Conservation (phyloP, 169 alveolate genomes). For the Babesia gibsoni region DNA sequence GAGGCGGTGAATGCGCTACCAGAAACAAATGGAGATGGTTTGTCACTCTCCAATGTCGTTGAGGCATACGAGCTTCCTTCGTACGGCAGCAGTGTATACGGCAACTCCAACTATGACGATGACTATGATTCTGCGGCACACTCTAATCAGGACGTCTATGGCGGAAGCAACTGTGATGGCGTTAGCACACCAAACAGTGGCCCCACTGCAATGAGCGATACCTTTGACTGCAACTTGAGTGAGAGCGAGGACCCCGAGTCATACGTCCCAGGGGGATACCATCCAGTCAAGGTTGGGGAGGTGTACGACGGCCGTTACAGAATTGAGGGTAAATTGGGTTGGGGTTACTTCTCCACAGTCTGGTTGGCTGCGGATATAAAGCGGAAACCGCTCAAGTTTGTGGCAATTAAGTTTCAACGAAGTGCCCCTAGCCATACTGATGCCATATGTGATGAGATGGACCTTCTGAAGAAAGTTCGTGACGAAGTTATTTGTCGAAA, state of each 20-base stretch:
- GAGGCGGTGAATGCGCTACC: too few species aligned
- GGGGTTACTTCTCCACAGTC: constrained; percentile 99
- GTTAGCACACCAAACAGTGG: too few species aligned
- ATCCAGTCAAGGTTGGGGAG: constrained; percentile 94
- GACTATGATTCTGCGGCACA: not conserved
- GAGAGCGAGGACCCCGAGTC: constrained; percentile 53
- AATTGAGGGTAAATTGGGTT: constrained; percentile 96
- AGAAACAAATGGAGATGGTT: too few species aligned
- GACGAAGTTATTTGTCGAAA: constrained; percentile 68
- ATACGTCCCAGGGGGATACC: constrained; percentile 87
- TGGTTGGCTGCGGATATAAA: constrained; percentile 96
- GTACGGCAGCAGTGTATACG: not conserved
- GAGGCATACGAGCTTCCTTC: too few species aligned
- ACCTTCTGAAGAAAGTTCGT: constrained; percentile 86
- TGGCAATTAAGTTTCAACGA: constrained; percentile 96
- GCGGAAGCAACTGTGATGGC: not conserved
- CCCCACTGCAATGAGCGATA: too few species aligned
- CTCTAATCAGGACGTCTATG: not conserved
- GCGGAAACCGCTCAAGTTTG: constrained; percentile 84
- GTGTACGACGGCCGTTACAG: constrained; percentile 89
- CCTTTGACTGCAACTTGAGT: constrained; percentile 33
- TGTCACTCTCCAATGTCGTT: too few species aligned
- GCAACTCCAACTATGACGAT: not conserved
- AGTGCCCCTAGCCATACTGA: constrained; percentile 94
- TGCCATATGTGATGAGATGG: constrained; percentile 98